Conservation (phyloP, 2,329 filamentous ascomycete species). For the Sodiomyces alkalinus region DNA sequence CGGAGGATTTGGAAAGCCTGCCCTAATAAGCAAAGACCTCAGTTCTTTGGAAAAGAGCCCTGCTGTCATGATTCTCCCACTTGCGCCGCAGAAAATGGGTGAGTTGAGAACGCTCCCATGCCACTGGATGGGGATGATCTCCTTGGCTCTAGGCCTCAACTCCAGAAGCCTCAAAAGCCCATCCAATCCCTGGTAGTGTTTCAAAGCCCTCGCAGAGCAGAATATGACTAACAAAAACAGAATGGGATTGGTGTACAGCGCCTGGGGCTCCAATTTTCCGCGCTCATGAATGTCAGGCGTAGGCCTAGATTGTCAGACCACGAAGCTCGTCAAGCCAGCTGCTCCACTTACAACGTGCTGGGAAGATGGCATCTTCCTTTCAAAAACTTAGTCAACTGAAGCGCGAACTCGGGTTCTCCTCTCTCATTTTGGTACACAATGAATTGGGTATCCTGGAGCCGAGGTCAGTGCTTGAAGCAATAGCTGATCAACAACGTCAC, state of each 20-base stretch:
- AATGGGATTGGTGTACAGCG: background rate
- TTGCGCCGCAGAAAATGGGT: background rate
- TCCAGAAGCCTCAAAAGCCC: background rate
- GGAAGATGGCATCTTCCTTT: background rate
- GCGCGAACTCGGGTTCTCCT: background rate
- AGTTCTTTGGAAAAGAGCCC: background rate
- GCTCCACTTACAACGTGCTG: background rate
- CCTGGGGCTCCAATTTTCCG: background rate
- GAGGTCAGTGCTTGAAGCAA: background rate
- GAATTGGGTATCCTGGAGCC: background rate
- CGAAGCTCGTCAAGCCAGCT: background rate
- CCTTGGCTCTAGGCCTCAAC: background rate
- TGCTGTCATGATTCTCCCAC: background rate
- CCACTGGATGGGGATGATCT: background rate
- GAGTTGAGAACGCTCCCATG: background rate
- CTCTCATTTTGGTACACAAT: background rate
- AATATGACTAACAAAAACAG: background rate
- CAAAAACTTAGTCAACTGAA: background rate
- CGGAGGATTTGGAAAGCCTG: too few relatives aligned
- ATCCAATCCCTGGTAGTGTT: background rate
- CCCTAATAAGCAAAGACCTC: background rate
- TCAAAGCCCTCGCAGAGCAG: background rate
- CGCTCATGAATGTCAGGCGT: background rate
- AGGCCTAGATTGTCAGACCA: background rate
- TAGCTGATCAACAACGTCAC: background rate